Percentiles rank a stretch among this genome's conserved stretches.
phyloP scores from a whole-genome alignment of 768 basidiomycete genomes.

The Suillus variegatus region DNA sequence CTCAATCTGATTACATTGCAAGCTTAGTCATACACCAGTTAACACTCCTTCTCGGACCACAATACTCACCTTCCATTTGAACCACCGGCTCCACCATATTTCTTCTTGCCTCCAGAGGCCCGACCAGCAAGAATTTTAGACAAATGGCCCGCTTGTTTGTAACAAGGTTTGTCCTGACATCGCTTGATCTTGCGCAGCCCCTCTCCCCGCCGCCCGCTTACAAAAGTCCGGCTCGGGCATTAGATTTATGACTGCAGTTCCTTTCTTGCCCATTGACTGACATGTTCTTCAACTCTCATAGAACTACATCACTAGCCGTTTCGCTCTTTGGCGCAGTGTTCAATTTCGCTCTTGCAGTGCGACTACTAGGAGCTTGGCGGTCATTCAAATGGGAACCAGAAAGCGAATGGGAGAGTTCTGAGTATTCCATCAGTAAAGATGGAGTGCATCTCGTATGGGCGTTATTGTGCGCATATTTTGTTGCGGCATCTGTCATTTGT shows the following conservation, averaged over 20 bases:
- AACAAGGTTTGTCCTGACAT: constrained; percentile 14
- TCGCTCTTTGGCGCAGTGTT: constrained; percentile 41
- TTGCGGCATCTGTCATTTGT: constrained; percentile 63
- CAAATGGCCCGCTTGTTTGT: constrained; percentile 13
- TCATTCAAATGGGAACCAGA: constrained; percentile 48
- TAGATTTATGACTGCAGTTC: constrained; percentile 4
- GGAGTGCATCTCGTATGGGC: constrained; percentile 55
- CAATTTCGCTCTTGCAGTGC: constrained; percentile 41
- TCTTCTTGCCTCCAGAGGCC: not conserved
- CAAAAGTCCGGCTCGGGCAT: constrained; percentile 10
- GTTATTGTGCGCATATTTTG: constrained; percentile 66
- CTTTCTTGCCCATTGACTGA: not conserved
- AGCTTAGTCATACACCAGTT: not conserved
- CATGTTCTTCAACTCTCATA: constrained; percentile 19
- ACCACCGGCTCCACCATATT: not conserved
- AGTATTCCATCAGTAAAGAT: constrained; percentile 42
- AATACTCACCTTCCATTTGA: not conserved
- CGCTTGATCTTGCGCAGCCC: constrained; percentile 5
- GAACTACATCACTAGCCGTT: constrained; percentile 37
- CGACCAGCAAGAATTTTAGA: too few species aligned
- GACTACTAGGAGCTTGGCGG: constrained; percentile 45
- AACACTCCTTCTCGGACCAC: not conserved
- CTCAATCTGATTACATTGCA: not conserved
- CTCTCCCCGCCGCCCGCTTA: constrained; percentile 9
- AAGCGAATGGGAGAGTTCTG: constrained; percentile 50